These are phyloP conservation scores for Globisporangium alternatum DNA, from an alignment of 352 stramenopile genomes.

Conservation along the genomic window DNA sequence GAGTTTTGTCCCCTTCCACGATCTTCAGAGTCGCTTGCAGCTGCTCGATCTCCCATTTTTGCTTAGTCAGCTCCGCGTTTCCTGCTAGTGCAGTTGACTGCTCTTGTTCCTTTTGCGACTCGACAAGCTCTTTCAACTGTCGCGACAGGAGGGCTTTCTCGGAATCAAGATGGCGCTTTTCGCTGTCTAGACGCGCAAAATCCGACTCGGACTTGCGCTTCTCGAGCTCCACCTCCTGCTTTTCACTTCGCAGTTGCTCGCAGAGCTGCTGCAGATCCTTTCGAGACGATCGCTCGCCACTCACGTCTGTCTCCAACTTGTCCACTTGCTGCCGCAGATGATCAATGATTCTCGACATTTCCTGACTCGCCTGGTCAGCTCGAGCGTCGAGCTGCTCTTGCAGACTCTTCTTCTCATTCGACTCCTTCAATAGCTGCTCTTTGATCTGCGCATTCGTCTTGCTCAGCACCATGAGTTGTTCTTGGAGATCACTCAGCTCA, in stretches of 20 bases:
- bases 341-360: constrained; percentile 10
- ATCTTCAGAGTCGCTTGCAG: constrained; percentile 33
- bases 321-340: constrained; percentile 5
- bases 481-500: constrained; percentile 28
- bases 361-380: constrained; percentile 9
- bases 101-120: constrained; percentile 19
- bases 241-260: constrained; percentile 24
- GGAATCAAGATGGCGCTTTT: constrained; percentile 34
- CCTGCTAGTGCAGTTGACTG: constrained; percentile 17
- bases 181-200: constrained; percentile 24
- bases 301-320: background rate
- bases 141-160: constrained; percentile 26
- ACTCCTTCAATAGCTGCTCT: constrained; percentile 40
- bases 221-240: constrained; percentile 22
- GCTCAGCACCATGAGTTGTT: constrained; percentile 23
- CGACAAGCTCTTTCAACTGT: constrained; percentile 11
- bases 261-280: constrained; percentile 24
- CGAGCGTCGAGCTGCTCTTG: constrained; percentile 27
- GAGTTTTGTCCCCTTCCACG: constrained; percentile 36
- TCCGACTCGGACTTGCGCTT: constrained; percentile 18
- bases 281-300: constrained; percentile 10
- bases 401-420: constrained; percentile 38
- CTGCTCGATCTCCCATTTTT: constrained; percentile 52
- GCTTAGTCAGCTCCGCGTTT: constrained; percentile 23
- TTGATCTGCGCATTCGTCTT: constrained; percentile 37